These are phyloP conservation scores for Aspergillus sp. DNA, from an alignment of 2,329 filamentous ascomycete genomes.

Conservation along the genomic window DNA sequence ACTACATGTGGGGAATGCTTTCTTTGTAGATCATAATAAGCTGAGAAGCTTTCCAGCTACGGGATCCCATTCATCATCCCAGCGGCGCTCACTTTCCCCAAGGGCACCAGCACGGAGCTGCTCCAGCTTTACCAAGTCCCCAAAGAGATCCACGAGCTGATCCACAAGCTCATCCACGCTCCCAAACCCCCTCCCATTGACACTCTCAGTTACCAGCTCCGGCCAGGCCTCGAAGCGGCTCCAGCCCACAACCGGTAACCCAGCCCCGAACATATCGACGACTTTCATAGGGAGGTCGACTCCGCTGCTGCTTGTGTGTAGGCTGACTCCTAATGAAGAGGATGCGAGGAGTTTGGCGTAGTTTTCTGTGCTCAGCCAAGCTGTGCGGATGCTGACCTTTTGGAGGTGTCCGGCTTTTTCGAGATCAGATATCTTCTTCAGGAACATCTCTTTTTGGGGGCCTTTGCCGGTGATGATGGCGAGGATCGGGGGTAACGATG, in stretches of 20 bases:
- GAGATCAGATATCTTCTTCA: constrained; percentile 57
- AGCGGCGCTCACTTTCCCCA: constrained; percentile 67
- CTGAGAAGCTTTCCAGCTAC: constrained; percentile 69
- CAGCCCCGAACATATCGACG: constrained; percentile 96
- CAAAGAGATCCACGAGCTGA: constrained; percentile 61
- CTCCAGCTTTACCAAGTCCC: constrained; percentile 49
- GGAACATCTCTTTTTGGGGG: constrained; percentile 71
- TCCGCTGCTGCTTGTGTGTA: constrained; percentile 89
- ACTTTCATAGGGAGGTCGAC: constrained; percentile 99
- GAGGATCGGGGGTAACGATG: constrained; percentile 59
- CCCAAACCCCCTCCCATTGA: constrained; percentile 80
- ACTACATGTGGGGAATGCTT: background rate
- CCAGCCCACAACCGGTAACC: constrained; percentile 84
- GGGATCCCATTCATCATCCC: constrained; percentile 89
- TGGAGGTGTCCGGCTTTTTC: constrained; percentile 56
- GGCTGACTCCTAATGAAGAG: constrained; percentile 80
- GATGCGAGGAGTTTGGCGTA: constrained; percentile 79
- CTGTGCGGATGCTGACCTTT: constrained; percentile 66
- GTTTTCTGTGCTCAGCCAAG: constrained; percentile 76
- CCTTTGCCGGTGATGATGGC: constrained; percentile 94
- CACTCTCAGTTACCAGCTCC: constrained; percentile 80
- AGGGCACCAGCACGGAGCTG: constrained; percentile 62
- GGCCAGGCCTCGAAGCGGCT: constrained; percentile 77
- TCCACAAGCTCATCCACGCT: constrained; percentile 59
- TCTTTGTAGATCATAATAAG: constrained; percentile 16